These are phyloP conservation scores for Scortechinia acanthostroma DNA, from an alignment of 2,329 filamentous ascomycete species.

Conservation along the genomic window DNA sequence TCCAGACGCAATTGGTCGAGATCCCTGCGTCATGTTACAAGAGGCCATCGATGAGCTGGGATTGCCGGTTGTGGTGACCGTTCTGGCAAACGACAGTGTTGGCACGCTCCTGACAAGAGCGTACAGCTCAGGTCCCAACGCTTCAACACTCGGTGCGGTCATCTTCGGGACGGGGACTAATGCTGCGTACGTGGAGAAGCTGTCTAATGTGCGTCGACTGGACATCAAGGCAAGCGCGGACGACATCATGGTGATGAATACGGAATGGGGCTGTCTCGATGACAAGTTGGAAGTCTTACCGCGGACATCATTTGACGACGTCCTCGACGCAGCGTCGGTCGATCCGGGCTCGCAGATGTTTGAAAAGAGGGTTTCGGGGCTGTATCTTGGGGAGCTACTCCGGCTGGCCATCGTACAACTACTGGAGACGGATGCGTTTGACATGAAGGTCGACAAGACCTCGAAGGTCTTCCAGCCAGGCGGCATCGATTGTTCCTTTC, in stretches of 20 bases:
- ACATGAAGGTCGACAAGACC: conserved; percentile 36
- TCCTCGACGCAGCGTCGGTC: conserved; percentile 71
- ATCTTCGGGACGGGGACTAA: conserved; percentile 98
- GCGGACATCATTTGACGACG: conserved; percentile 73
- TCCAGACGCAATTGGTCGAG: conserved; percentile 84
- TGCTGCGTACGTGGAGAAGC: conserved; percentile 91
- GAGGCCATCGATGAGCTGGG: conserved; percentile 78
- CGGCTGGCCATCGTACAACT: conserved; percentile 61
- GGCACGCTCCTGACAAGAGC: conserved; percentile 96
- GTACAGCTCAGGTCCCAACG: conserved; percentile 86
- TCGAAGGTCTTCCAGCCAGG: conserved; percentile 68
- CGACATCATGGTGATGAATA: conserved; percentile 92
- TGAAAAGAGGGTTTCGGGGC: conserved; percentile 94
- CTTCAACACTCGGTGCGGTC: conserved; percentile 80
- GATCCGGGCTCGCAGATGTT: conserved; percentile 98
- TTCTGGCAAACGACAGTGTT: conserved; percentile 94
- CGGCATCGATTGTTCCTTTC: too few species aligned
- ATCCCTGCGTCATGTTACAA: conserved; percentile 87
- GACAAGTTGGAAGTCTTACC: conserved; percentile 85
- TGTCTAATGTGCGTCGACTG: conserved; percentile 73
- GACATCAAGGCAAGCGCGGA: conserved; percentile 68
- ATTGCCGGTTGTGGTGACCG: conserved; percentile 88
- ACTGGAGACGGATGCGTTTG: not conserved
- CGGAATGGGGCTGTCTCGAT: conserved; percentile 97
- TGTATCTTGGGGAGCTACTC: conserved; percentile 94